Percentiles rank a stretch among this genome's conserved stretches.
Evolutionary conservation across 805 yeast genomes (phyloP).

Genomic region (Pichia paraexigua): DNA sequence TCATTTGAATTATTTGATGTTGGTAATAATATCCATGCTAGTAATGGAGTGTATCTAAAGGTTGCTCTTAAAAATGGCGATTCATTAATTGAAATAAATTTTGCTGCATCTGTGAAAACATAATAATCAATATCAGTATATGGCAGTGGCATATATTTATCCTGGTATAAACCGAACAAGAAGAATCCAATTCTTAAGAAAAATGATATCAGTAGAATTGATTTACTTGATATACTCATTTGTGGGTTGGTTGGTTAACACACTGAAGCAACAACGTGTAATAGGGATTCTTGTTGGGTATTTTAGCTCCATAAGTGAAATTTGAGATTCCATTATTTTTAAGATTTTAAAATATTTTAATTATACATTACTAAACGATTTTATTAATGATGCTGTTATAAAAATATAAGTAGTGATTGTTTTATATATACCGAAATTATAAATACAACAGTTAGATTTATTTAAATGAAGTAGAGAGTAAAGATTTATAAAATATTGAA

Average conservation of each 20-base stretch:
- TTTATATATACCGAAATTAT: conserved; percentile 3
- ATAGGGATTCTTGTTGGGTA: too few relatives aligned
- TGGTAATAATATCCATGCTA: conserved; percentile 79
- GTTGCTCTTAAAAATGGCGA: conserved; percentile 86
- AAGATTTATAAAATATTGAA: conserved; percentile 3
- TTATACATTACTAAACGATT: conserved; percentile 5
- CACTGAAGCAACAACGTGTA: neutral
- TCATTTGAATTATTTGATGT: conserved; percentile 31
- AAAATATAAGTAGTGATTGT: neutral
- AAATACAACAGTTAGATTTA: conserved; percentile 1
- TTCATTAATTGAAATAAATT: conserved; percentile 43
- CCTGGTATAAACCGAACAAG: conserved; percentile 80
- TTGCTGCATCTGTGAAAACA: conserved; percentile 90
- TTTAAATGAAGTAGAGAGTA: conserved; percentile 1
- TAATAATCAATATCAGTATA: conserved; percentile 93
- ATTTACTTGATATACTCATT: neutral
- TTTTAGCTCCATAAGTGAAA: neutral
- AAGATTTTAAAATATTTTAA: neutral
- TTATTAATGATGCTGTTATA: conserved; percentile 6
- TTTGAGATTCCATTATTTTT: neutral
- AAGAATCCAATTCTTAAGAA: conserved; percentile 54
- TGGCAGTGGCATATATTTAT: conserved; percentile 63
- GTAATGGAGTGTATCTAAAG: conserved; percentile 84
- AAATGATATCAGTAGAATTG: conserved; percentile 15
- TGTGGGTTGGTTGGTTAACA: neutral